These are phyloP conservation scores for Lepidium sativum DNA, from an alignment of 345 rosid genomes.

Conservation along the genomic window DNA sequence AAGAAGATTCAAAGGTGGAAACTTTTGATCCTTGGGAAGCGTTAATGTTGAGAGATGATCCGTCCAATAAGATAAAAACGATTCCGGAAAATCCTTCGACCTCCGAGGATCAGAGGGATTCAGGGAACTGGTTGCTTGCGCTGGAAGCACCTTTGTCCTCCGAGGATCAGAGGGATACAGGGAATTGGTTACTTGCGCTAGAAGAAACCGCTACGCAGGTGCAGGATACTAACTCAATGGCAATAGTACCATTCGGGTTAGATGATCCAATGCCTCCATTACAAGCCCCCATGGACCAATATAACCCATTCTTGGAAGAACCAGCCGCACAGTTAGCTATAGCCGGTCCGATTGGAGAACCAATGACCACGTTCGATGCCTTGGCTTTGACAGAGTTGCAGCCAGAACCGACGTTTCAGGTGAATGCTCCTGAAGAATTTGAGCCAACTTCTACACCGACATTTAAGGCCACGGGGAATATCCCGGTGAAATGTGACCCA, in stretches of 20 bases:
- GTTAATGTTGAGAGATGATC: conserved; percentile 23
- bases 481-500: conserved; percentile 34
- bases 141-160: conserved; percentile 23
- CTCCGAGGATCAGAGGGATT: conserved; percentile 1
- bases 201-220: conserved; percentile 27
- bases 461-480: conserved; percentile 1
- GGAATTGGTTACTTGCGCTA: conserved; percentile 52
- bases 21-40: conserved; percentile 17
- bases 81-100: neutral
- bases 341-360: neutral
- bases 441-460: conserved; percentile 26
- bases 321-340: neutral
- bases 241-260: conserved; percentile 13
- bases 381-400: conserved; percentile 26
- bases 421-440: conserved; percentile 20
- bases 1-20: conserved; percentile 4
- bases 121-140: conserved; percentile 50
- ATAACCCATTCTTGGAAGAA: conserved; percentile 50
- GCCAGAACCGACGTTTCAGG: conserved; percentile 47
- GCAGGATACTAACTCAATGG: conserved; percentile 20
- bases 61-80: neutral
- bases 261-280: conserved; percentile 3
- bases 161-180: conserved; percentile 4
- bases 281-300: conserved; percentile 15
- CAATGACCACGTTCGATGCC: neutral